Evolutionary conservation across 371 early-diverging fungal species (phyloP).

Genomic region (Smittium culicis): DNA sequence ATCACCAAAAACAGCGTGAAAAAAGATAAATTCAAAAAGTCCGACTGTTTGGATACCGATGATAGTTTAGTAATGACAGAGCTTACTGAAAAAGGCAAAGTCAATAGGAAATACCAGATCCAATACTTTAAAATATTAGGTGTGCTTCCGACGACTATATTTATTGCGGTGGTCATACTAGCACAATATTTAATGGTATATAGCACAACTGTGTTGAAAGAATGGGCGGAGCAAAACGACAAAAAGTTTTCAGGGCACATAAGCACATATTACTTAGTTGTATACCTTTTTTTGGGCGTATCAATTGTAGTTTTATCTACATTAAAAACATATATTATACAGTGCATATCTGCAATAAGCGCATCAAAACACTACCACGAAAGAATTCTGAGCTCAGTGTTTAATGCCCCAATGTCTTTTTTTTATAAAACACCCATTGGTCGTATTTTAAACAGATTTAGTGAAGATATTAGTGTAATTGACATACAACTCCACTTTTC

Average conservation of each 20-base stretch:
- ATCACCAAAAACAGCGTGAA: background rate
- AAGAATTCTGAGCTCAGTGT: conserved; percentile 37
- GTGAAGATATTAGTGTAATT: conserved; percentile 65
- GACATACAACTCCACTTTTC: conserved; percentile 34
- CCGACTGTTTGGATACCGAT: conserved; percentile 34
- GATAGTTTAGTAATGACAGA: no score
- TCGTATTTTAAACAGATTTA: conserved; percentile 76
- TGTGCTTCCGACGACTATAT: conserved; percentile 8
- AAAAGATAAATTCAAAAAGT: background rate
- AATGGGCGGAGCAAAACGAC: conserved; percentile 42
- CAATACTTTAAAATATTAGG: conserved; percentile 67
- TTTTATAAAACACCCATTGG: conserved; percentile 78
- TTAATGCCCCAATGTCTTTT: conserved; percentile 62
- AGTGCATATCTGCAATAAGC: conserved; percentile 27
- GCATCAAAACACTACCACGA: conserved; percentile 38
- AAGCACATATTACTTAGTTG: background rate
- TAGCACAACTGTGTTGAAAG: conserved; percentile 50
- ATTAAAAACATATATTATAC: background rate
- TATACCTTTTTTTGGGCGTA: background rate
- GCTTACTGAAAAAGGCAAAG: conserved; percentile 61
- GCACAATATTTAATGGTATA: conserved; percentile 29
- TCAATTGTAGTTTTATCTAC: background rate
- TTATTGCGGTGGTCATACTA: conserved; percentile 14
- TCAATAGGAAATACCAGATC: conserved; percentile 50
- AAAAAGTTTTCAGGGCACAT: conserved; percentile 15